Evolutionary conservation across 2,329 filamentous ascomycete species (phyloP).

Genomic region (Lachnellula willkommii): DNA sequence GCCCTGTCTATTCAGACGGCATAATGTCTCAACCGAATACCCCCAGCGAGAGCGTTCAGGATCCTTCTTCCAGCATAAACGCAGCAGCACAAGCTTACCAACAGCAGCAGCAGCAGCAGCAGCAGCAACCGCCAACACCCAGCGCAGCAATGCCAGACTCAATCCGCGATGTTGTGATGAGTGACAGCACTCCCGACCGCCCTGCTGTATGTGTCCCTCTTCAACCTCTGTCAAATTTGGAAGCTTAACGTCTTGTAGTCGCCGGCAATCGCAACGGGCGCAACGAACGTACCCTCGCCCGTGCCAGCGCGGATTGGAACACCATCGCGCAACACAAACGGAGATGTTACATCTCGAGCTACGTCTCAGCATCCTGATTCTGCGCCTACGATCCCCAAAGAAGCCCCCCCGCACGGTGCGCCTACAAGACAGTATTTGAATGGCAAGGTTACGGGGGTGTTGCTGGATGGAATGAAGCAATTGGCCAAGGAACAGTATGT

Average conservation of each 20-base stretch:
- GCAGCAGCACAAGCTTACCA: slow-evolving; percentile 26
- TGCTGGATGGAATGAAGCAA: slow-evolving; percentile 71
- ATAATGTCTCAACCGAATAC: slow-evolving; percentile 20
- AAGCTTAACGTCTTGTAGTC: slow-evolving; percentile 17
- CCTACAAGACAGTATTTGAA: slow-evolving; percentile 68
- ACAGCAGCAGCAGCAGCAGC: slow-evolving; percentile 12
- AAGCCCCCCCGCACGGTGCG: slow-evolving; percentile 60
- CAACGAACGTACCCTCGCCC: slow-evolving; percentile 25
- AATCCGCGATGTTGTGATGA: slow-evolving; percentile 27
- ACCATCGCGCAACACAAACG: slow-evolving; percentile 37
- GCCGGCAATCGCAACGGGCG: slow-evolving; percentile 19
- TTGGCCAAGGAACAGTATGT: slow-evolving; percentile 66
- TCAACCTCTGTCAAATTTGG: neutral
- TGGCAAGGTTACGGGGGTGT: slow-evolving; percentile 59
- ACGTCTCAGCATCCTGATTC: slow-evolving; percentile 52
- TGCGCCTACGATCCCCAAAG: slow-evolving; percentile 49
- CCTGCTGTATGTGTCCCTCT: slow-evolving; percentile 18
- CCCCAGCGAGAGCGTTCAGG: slow-evolving; percentile 6
- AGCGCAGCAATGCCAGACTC: slow-evolving; percentile 14
- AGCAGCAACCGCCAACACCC: slow-evolving; percentile 20
- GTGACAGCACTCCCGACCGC: slow-evolving; percentile 21
- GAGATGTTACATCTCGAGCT: slow-evolving; percentile 46
- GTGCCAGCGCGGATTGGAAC: slow-evolving; percentile 42
- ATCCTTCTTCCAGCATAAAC: slow-evolving; percentile 17
- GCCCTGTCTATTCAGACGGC: neutral